These are phyloP conservation scores for Pseudopithomyces maydicus DNA, from an alignment of 2,329 filamentous ascomycete genomes.

Conservation along the genomic window DNA sequence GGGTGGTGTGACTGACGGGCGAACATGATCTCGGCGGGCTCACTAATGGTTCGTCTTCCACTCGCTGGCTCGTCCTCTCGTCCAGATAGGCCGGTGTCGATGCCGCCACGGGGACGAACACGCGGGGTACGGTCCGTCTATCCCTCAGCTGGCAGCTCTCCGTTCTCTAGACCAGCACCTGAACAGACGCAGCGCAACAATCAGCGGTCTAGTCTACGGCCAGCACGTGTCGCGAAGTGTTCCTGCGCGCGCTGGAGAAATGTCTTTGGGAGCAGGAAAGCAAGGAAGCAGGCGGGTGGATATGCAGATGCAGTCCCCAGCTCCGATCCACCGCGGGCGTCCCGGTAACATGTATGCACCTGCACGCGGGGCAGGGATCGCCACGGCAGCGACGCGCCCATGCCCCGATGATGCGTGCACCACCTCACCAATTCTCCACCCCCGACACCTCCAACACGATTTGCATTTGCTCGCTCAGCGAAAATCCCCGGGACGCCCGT, in stretches of 20 bases:
- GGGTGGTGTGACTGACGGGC: constrained; percentile 9
- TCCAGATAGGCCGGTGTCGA: neutral
- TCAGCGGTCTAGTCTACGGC: neutral
- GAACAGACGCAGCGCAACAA: neutral
- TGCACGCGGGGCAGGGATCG: neutral
- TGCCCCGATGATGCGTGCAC: constrained; percentile 1
- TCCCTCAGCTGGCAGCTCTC: neutral
- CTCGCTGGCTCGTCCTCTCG: neutral
- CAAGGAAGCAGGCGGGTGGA: constrained; percentile 1
- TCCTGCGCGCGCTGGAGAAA: neutral
- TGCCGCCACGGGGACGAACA: neutral
- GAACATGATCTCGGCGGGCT: constrained; percentile 19
- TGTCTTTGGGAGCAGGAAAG: neutral
- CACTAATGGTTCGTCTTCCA: neutral
- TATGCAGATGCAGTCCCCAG: neutral
- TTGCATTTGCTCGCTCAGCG: neutral
- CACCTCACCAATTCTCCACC: neutral
- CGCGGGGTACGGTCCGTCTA: constrained; percentile 5
- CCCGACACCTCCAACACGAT: neutral
- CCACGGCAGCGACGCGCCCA: neutral
- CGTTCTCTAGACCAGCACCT: neutral
- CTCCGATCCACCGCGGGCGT: neutral
- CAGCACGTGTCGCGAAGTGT: neutral
- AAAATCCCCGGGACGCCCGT: neutral
- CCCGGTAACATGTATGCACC: neutral